Evolutionary conservation across 2,329 filamentous ascomycete genomes (phyloP), one percentile per base, ranked within the genome.

Genomic region (Dothistroma septosporum): DNA sequence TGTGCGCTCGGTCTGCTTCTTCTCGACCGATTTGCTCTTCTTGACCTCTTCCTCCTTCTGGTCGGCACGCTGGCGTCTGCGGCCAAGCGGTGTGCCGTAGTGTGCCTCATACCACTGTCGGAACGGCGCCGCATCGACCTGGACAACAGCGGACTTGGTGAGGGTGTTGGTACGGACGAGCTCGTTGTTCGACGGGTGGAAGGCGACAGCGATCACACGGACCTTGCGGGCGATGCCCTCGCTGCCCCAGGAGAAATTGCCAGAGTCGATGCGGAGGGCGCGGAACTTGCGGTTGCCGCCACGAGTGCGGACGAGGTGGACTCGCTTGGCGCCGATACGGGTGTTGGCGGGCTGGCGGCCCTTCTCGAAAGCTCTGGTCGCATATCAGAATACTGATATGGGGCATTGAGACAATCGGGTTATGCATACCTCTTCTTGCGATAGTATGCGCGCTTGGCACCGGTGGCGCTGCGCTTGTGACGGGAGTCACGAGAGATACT

Each of bases 151-250:
- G 78, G 91, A 91, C 85, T 92, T 95, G 86, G 94, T 99, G 80
- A 99, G 87, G 84, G 94, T 97, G 89, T 99, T 99, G 82, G 94
- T 99, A 78, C 94, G 94, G 85, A 99, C 92, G 74, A 99, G 87
- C 85, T 99, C 94, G 91, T 99, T 99, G 92, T 99, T 99, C 80
- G 93, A 97, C 68, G 94, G 95, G 84, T 99, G 95, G 90, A 92
- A 99, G 79, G 88, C 89, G 83, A 99, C 95, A 76, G 85, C 92
- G 80, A 99, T 97, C 80, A 99, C 90, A 85, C 95, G 94, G 82
- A 91, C 92, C 89, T 99, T 99, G 88, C 94, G 93, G 82, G 93
- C 90, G 82, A 92, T 85, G 77, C 93, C 92, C 87, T 99, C 94
- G 71, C 92, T 97, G 76, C 91, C 93, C 94, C 94, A 99, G 76